A percentile compares a stretch with the other conserved stretches of the same genome.
Conservation (phyloP, 2,329 filamentous ascomycete species). For the Cytospora chrysosperma region DNA sequence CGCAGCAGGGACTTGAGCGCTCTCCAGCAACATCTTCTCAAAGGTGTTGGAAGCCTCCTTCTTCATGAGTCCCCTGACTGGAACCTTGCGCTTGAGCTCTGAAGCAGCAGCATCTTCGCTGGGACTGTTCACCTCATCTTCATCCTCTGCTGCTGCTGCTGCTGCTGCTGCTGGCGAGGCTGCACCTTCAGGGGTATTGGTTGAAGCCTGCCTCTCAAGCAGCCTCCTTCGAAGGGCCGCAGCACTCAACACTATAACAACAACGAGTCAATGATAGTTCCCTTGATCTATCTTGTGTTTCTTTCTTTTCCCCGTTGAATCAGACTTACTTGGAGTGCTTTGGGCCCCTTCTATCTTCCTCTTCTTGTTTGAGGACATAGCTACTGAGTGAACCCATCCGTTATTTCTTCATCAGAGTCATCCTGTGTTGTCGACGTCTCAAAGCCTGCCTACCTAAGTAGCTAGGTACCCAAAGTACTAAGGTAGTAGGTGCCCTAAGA, state of each 20-base stretch:
- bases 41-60: not conserved
- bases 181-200: slow-evolving; percentile 1
- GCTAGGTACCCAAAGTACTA: no score
- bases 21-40: slow-evolving; percentile 19
- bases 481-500: not conserved
- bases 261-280: not conserved
- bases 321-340: slow-evolving; percentile 36
- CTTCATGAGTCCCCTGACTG: not conserved
- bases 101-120: not conserved
- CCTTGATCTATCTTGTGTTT: slow-evolving; percentile 17
- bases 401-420: not conserved
- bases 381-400: not conserved
- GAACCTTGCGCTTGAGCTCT: not conserved
- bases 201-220: slow-evolving; percentile 29
- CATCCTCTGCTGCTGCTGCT: not conserved
- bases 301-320: not conserved
- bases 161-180: not conserved
- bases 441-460: not conserved
- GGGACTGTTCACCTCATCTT: not conserved
- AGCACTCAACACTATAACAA: slow-evolving; percentile 40
- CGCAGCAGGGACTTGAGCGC: slow-evolving; percentile 14
- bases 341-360: slow-evolving; percentile 42
- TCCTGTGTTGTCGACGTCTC: not conserved
- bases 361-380: slow-evolving; percentile 34
- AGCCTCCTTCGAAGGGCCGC: slow-evolving; percentile 44